Evolutionary conservation across 768 basidiomycete species (phyloP).

Genomic region (Tricholoma furcatifolium): DNA sequence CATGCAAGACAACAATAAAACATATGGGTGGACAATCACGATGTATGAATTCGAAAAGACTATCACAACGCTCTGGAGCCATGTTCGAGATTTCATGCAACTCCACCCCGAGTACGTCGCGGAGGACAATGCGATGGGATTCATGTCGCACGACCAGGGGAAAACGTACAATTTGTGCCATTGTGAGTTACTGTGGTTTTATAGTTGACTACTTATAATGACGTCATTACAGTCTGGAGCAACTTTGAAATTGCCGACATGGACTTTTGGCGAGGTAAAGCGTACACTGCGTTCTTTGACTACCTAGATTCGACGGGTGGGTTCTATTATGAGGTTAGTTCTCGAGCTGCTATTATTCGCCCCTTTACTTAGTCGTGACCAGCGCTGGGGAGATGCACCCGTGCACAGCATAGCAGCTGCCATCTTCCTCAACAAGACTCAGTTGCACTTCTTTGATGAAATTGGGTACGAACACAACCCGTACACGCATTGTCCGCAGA

Average conservation of each 20-base stretch:
- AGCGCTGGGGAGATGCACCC: constrained; percentile 87
- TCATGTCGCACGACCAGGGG: constrained; percentile 58
- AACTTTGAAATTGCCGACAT: constrained; percentile 77
- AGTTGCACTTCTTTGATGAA: constrained; percentile 79
- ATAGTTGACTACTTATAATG: not conserved
- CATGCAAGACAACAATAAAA: constrained; percentile 71
- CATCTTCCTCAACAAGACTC: constrained; percentile 65
- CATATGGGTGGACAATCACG: constrained; percentile 77
- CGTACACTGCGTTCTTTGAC: constrained; percentile 66
- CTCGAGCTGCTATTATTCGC: constrained; percentile 25
- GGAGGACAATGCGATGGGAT: constrained; percentile 59
- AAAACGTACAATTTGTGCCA: constrained; percentile 60
- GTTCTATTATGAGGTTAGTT: constrained; percentile 65
- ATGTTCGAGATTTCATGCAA: constrained; percentile 65
- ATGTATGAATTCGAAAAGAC: constrained; percentile 77
- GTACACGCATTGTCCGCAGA: constrained; percentile 68
- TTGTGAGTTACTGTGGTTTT: constrained; percentile 50
- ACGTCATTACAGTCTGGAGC: constrained; percentile 47
- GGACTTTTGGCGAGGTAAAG: constrained; percentile 62
- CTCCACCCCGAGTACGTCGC: constrained; percentile 54
- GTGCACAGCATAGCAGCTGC: constrained; percentile 83
- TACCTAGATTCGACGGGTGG: constrained; percentile 62
- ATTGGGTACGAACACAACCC: constrained; percentile 83
- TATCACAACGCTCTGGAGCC: constrained; percentile 75
- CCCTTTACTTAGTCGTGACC: constrained; percentile 37